Conservation (phyloP, 768 basidiomycete species). For the Termitomyces bulborhizus region DNA sequence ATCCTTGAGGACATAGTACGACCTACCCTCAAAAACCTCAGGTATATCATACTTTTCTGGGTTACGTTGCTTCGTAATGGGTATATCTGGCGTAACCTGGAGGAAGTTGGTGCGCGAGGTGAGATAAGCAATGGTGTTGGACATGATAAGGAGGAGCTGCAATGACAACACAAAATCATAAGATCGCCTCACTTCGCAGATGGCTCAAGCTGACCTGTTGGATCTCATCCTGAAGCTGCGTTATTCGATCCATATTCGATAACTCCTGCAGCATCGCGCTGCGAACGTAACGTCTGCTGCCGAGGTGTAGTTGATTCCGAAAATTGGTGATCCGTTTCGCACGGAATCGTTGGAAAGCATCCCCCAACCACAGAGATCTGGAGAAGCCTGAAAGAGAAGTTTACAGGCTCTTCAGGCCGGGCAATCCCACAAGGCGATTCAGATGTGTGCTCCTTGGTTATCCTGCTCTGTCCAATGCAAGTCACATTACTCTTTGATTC, state of each 20-base stretch:
- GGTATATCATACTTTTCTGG: constrained; percentile 66
- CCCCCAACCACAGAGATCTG: constrained; percentile 68
- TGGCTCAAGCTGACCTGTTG: constrained; percentile 51
- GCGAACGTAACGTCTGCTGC: constrained; percentile 17
- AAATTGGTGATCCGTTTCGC: constrained; percentile 56
- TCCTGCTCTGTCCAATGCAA: constrained; percentile 94
- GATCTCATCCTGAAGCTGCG: constrained; percentile 91
- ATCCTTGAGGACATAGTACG: not conserved
- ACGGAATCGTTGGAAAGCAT: constrained; percentile 62
- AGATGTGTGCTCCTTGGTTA: constrained; percentile 82
- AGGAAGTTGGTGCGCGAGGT: constrained; percentile 70
- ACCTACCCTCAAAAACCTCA: constrained; percentile 69
- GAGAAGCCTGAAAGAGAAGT: too few relatives aligned
- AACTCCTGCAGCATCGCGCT: constrained; percentile 90
- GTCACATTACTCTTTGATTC: too few relatives aligned
- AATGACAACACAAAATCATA: not conserved
- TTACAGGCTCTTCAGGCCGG: constrained; percentile 44
- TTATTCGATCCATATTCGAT: constrained; percentile 93
- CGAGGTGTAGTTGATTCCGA: not conserved
- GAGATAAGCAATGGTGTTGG: constrained; percentile 74
- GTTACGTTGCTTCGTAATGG: constrained; percentile 77
- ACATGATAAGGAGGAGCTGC: constrained; percentile 86
- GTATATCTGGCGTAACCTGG: constrained; percentile 73
- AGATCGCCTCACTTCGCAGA: not conserved
- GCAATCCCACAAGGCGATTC: constrained; percentile 86